Conservation (phyloP, 116 monocot genomes). For the Phalaenopsis hybrid region DNA sequence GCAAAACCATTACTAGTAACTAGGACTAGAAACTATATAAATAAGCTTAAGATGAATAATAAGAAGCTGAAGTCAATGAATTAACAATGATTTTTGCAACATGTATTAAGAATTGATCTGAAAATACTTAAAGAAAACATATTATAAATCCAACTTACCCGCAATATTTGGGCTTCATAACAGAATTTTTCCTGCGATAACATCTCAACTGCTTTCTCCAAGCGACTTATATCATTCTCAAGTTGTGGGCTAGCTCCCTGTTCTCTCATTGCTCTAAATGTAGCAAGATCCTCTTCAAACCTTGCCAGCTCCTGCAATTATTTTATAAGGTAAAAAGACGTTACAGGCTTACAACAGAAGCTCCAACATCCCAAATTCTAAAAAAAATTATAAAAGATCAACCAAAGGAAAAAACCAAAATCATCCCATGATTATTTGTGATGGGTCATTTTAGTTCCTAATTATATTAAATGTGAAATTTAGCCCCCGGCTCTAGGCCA, state of each 20-base stretch:
- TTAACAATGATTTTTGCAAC: neutral
- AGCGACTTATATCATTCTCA: slow-evolving; percentile 70
- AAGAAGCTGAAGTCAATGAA: neutral
- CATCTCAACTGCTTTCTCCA: slow-evolving; percentile 76
- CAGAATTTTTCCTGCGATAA: slow-evolving; percentile 70
- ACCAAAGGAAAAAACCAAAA: too few species aligned
- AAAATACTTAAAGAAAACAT: neutral
- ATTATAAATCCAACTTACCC: slow-evolving; percentile 33
- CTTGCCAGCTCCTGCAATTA: slow-evolving; percentile 60
- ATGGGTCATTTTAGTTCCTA: too few species aligned
- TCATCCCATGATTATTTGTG: too few species aligned
- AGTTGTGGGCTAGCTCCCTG: slow-evolving; percentile 69
- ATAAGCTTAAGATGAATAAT: neutral
- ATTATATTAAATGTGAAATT: too few species aligned
- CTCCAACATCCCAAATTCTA: neutral
- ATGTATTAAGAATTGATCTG: neutral
- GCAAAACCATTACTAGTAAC: neutral
- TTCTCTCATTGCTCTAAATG: slow-evolving; percentile 65
- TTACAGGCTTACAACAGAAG: neutral
- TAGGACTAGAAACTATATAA: neutral
- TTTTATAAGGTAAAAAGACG: slow-evolving; percentile 10
- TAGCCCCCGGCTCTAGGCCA: too few species aligned
- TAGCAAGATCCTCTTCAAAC: slow-evolving; percentile 62
- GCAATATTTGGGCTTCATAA: slow-evolving; percentile 87
- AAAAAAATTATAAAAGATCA: neutral